Evolutionary conservation across 257 asterid species (phyloP), one percentile per base, ranked within the genome.

Genomic region (Solanum boliviense): DNA sequence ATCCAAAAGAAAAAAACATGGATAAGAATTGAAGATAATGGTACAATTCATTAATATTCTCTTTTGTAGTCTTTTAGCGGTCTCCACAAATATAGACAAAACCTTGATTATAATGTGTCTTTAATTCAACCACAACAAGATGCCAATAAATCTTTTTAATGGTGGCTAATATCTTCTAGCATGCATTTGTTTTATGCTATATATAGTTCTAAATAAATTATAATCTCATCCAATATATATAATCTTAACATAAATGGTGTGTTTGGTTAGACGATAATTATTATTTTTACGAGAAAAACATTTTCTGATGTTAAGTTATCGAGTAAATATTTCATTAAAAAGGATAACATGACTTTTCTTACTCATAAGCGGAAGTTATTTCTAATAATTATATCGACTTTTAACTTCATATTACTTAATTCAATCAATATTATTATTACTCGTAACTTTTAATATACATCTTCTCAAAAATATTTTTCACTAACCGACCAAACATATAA

Each of bases 381-480:
- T n/a, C n/a, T n/a, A n/a, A n/a, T n/a, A n/a, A n/a, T n/a, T n/a
- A n/a, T n/a, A n/a, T n/a, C n/a, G n/a, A n/a, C n/a, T n/a, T n/a
- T n/a, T n/a, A n/a, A n/a, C n/a, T n/a, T n/a, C n/a, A 72, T 72
- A 9, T 32, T 72, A 32, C 44, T 72, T 72, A 4, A 31, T 72
- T 72, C 27, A 1, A 72, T 10, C 4, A 1, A 18, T 34, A 72
- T 36, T n/a, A n/a, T n/a, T n/a, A n/a, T n/a, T n/a, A n/a, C n/a
- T n/a, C 7, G 7, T 36, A 71, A 71, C 20, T 16, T 9, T 31
- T 32, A 32, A 7, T 72, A 9, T 31, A 9, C 2, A 15, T 32
- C 18, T 72, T 72, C 0, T 4, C 0, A 0, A 16, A 72, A 72
- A 16, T 18, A 34, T 7, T 32, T 72, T 34, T 2, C 0, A 9